Base-by-base conservation (phyloP, 345 rosid species). In the Dovyalis caffra region DNA sequence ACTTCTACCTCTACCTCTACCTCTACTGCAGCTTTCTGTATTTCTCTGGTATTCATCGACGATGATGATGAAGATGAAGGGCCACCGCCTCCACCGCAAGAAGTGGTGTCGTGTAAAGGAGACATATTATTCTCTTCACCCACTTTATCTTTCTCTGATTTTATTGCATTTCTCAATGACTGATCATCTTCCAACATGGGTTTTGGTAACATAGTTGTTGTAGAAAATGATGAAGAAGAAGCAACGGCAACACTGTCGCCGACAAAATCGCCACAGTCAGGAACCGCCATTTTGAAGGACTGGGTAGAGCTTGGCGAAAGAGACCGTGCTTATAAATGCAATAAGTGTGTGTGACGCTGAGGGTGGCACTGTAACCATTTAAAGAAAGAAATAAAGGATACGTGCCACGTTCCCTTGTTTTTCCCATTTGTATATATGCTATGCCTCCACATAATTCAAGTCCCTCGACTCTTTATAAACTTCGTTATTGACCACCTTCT, bases 241-340 rank as follows among this genome's bases (percentile, higher is more conserved):
- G 4, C 70, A 31, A 68, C 47, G 47, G 47, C 47, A 3, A 43
- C 16, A 31, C 28, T 32, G 9, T 16, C 60, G 32, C 62, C 66
- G 2, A 18, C 9, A 28, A 73, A 51, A 4, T 51, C 56, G 18
- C 37, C 62, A 51, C 73, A 79, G 29, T 65, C 58, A 11, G 85
- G 73, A 72, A 57, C 69, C 57, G 34, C 71, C 88, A 70, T 80
- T 43, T 61, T 43, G 16, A 43, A 43, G 3, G 47, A 43, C 47
- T 43, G 16, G 47, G 47, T 14, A 2, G 47, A 43, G 47, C 47
- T 43, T 43, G 18, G 47, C 11, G 47, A 35, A 35, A 7, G n/a
- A n/a, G 38, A 35, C 38, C 38, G 38, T 35, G 8, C 9, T 35
- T 35, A 35, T 35, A 35, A 35, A 35, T 35, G 38, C 38, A 35